Base-by-base conservation (phyloP, 2,329 filamentous ascomycete genomes). In the Alternaria triticimaculans region DNA sequence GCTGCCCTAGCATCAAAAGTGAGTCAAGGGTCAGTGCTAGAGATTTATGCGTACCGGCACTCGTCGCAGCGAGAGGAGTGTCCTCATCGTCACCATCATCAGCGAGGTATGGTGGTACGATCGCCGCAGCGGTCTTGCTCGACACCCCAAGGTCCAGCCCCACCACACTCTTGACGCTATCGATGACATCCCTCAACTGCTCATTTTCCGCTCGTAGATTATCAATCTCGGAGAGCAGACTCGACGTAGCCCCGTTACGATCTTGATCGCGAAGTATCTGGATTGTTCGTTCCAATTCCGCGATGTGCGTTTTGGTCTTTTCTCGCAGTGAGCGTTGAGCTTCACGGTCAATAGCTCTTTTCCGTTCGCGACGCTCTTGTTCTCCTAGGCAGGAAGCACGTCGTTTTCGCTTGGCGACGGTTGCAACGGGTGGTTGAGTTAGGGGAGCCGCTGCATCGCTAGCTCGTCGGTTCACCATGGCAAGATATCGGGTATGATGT, bases 221-320 rank as follows among this genome's bases (percentile, higher is more conserved):
- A 20, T 78, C 75, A 37, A 79, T 78, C 44, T 79, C 76, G 5
- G 68, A 69, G 2, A 80, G 64, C 8, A 80, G 54, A 45, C 69
- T 77, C 20, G 74, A 67, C 18, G 75, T 78, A 3, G 73, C 72
- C 14, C 72, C 75, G 67, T 77, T 76, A 28, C 70, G 63, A 48
- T 80, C 77, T 55, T 79, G 75, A 21, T 76, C 69, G 26, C 73
- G 60, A 7, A 80, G 61, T n/a, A 79, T 77, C 55, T 77, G 68
- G 25, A 79, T 78, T 3, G 76, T 78, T 26, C 76, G 72, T 56
- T 79, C 76, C 3, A 80, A 71, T 51, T 80, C 76, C 9, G 77
- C 76, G 53, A 80, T 80, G 21, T 79, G 76, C 9, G 75, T 76
- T 46, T 79, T 80, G 2, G 77, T 80, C 68, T 80, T 80, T 54